Conservation (phyloP, 495 filamentous ascomycete species). For the Penicillium paxilli region DNA sequence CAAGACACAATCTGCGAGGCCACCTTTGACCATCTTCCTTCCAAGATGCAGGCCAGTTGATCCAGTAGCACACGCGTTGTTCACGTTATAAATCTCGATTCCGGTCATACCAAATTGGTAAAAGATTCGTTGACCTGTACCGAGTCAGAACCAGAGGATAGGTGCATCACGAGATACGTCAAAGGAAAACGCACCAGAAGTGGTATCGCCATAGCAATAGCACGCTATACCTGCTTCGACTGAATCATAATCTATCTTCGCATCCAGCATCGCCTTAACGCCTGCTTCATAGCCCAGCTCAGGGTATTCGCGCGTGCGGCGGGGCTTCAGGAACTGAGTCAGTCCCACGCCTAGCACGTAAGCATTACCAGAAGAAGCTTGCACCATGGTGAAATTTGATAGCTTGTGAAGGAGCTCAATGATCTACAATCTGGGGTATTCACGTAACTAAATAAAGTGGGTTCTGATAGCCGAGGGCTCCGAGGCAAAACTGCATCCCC, state of each 20-base stretch:
- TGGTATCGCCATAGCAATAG: constrained; percentile 85
- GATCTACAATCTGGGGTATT: background rate
- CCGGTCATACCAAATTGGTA: constrained; percentile 91
- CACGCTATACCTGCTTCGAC: constrained; percentile 82
- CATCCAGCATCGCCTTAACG: constrained; percentile 78
- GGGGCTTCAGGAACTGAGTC: constrained; percentile 25
- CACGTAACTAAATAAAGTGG: background rate
- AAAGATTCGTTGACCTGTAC: constrained; percentile 67
- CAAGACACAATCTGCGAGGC: constrained; percentile 70
- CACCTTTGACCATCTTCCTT: constrained; percentile 64
- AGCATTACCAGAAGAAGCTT: constrained; percentile 4
- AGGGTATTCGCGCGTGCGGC: constrained; percentile 23
- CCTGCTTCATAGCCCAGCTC: constrained; percentile 23
- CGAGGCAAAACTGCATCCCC: constrained; percentile 11
- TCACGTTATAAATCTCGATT: constrained; percentile 84
- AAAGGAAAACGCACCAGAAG: constrained; percentile 68
- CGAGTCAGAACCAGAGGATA: background rate
- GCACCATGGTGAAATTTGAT: background rate
- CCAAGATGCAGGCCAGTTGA: constrained; percentile 75
- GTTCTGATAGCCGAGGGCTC: constrained; percentile 9
- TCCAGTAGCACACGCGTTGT: constrained; percentile 87
- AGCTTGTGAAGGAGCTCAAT: background rate
- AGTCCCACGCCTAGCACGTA: constrained; percentile 22
- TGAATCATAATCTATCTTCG: constrained; percentile 83
- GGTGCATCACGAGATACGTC: constrained; percentile 37